These are phyloP conservation scores for Coemansia sp. DNA, from an alignment of 192 early-diverging fungal species.

Conservation along the genomic window DNA sequence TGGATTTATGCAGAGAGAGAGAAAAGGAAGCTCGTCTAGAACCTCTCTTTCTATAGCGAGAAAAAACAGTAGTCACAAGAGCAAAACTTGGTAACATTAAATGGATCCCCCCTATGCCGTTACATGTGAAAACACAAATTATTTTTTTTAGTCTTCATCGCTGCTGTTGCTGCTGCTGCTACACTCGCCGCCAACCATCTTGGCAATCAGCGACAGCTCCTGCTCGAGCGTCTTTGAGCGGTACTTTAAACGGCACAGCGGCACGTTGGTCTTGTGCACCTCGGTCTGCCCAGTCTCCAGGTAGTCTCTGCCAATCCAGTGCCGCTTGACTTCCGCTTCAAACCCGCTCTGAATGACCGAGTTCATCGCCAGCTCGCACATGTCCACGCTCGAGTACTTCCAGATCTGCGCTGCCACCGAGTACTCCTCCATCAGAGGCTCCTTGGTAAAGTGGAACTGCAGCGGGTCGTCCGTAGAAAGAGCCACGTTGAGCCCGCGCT, in stretches of 20 bases:
- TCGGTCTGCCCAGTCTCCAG: conserved; percentile 71
- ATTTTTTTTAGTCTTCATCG: too few species aligned
- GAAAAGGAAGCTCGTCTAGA: too few species aligned
- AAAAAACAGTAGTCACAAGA: too few species aligned
- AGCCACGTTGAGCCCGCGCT: conserved; percentile 89
- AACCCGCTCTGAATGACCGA: conserved; percentile 87
- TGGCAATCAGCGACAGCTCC: conserved; percentile 55
- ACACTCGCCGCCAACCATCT: conserved; percentile 16
- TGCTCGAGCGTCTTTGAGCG: conserved; percentile 83
- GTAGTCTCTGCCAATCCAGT: conserved; percentile 84
- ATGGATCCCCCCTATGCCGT: too few species aligned
- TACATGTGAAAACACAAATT: too few species aligned
- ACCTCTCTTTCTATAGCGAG: too few species aligned
- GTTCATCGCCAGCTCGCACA: conserved; percentile 94
- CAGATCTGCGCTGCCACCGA: conserved; percentile 95
- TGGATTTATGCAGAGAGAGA: too few species aligned
- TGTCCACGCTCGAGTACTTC: conserved; percentile 86
- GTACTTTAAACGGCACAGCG: conserved; percentile 79
- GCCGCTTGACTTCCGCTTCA: conserved; percentile 82
- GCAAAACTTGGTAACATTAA: too few species aligned
- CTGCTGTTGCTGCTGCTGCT: too few species aligned
- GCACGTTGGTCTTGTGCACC: conserved; percentile 91
- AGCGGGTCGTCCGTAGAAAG: conserved; percentile 94
- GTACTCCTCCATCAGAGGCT: conserved; percentile 96
- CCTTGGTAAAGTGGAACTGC: conserved; percentile 96